These are phyloP conservation scores for Phialophora verrucosa DNA, from an alignment of 2,329 filamentous ascomycete genomes.

Conservation along the genomic window DNA sequence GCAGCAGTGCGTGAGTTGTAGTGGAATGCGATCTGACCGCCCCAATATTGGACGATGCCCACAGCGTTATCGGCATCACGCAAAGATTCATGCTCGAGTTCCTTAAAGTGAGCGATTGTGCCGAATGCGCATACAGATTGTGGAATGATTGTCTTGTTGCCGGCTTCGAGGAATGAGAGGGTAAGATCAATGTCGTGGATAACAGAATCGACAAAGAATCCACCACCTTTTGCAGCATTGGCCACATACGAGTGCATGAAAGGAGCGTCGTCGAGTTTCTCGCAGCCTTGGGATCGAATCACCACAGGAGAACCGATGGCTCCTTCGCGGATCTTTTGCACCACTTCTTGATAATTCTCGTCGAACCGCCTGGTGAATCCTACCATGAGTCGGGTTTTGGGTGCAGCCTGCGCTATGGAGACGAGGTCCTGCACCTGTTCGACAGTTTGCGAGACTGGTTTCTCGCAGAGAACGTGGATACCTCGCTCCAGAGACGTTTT, in stretches of 20 bases:
- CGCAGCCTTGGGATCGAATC: conserved; percentile 52
- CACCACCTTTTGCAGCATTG: conserved; percentile 47
- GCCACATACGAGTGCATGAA: conserved; percentile 50
- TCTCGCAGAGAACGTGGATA: conserved; percentile 65
- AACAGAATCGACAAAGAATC: conserved; percentile 53
- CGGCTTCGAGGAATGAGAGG: conserved; percentile 50
- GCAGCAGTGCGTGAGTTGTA: conserved; percentile 49
- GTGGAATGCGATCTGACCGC: conserved; percentile 53
- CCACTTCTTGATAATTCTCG: conserved; percentile 49
- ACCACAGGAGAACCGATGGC: conserved; percentile 50
- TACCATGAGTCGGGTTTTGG: conserved; percentile 50
- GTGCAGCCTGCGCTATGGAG: conserved; percentile 17
- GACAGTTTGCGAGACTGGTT: conserved; percentile 52
- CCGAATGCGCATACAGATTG: conserved; percentile 47
- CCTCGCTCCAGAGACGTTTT: conserved; percentile 61
- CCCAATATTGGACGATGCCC: conserved; percentile 53
- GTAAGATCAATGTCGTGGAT: conserved; percentile 55
- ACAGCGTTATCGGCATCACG: conserved; percentile 54
- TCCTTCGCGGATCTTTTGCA: conserved; percentile 45
- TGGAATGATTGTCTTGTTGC: conserved; percentile 42
- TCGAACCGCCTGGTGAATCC: conserved; percentile 56
- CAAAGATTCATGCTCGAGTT: conserved; percentile 41
- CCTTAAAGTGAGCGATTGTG: conserved; percentile 46
- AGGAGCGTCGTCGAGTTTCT: conserved; percentile 47
- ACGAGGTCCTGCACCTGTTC: conserved; percentile 26